These are phyloP conservation scores for Mortierella sp. DNA, from an alignment of 371 early-diverging fungal genomes.

Conservation along the genomic window DNA sequence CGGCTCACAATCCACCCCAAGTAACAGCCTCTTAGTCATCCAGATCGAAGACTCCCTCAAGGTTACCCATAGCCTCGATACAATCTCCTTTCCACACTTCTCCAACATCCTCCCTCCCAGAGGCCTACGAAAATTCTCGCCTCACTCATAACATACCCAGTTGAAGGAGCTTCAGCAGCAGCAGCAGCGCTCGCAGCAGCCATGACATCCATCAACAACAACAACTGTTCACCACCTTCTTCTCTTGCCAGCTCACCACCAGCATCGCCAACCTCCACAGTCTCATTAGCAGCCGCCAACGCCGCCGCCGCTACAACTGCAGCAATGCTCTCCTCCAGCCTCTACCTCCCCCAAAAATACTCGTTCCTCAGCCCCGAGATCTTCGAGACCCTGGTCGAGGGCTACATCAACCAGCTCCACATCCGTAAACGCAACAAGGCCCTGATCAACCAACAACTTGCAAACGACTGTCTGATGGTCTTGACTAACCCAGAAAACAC, in stretches of 20 bases:
- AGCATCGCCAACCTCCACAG: not conserved
- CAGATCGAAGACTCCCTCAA: slow-evolving; percentile 1
- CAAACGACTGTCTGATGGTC: slow-evolving; percentile 56
- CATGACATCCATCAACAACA: slow-evolving; percentile 8
- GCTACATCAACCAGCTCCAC: slow-evolving; percentile 56
- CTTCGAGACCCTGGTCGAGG: slow-evolving; percentile 54
- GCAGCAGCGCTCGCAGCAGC: slow-evolving; percentile 11
- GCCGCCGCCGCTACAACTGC: slow-evolving; percentile 7
- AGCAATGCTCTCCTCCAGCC: slow-evolving; percentile 20
- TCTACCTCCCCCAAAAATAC: slow-evolving; percentile 49
- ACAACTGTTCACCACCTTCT: not conserved
- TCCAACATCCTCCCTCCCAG: not conserved
- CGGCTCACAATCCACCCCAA: slow-evolving; percentile 25
- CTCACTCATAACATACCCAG: slow-evolving; percentile 8
- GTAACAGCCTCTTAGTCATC: slow-evolving; percentile 28
- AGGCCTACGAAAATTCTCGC: slow-evolving; percentile 21
- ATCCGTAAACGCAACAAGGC: slow-evolving; percentile 58
- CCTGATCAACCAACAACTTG: slow-evolving; percentile 54
- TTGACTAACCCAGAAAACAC: slow-evolving; percentile 58
- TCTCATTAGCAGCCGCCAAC: not conserved
- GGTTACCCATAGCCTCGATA: not conserved
- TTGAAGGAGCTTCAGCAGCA: slow-evolving; percentile 8
- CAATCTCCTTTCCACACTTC: not conserved
- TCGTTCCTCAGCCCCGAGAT: slow-evolving; percentile 52
- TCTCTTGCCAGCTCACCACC: slow-evolving; percentile 2